Base-by-base conservation (phyloP, 192 early-diverging fungal species). In the Gonapodya sp. region DNA sequence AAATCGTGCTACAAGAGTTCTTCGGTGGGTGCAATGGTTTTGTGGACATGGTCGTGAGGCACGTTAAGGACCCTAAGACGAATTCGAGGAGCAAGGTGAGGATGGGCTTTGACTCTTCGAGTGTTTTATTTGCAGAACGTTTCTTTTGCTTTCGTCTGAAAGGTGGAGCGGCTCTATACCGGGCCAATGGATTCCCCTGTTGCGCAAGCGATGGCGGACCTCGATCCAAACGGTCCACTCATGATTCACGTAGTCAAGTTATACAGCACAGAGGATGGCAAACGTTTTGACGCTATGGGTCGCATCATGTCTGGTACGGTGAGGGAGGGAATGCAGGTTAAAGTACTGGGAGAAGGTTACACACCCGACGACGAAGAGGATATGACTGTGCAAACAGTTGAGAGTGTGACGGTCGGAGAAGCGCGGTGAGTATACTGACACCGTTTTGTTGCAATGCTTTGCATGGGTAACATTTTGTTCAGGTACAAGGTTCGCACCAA, bases 311-410 rank as follows among this genome's bases (percentile, higher is more conserved):
- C 94, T 82, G 98, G 98, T 35, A 94, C 94, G 18, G 86, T 98
- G 1, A 86, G 83, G 18, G 83, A 84, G 24, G 95, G 94, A 1
- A 93, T 95, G 84, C 83, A 85, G 35, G 96, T 99, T 1, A 88
- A 95, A 1, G 96, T 98, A 2, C 86, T 99, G 2, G 97, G 98
- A 75, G 96, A 97, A 82, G 93, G 93, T 14, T 99, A 95, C 84
- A 89, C 93, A 1, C 88, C 93, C 1, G 93, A 96, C 34, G 96
- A 99, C 86, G 97, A 98, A 80, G 98, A 99, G 83, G 98, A 99
- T 82, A 96, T 95, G 93, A 92, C 94, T 31, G 88, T 95, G 18
- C 91, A 94, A 79, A 89, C 86, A 32, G 95, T 99, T 1, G 82
- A 87, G 1, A 88, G 89, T 36, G 82, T 94, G 0, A 93, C 91